Evolutionary conservation across 192 early-diverging fungal genomes (phyloP), one percentile per base, ranked within the genome.

Genomic region (Coemansia guatemalensis): DNA sequence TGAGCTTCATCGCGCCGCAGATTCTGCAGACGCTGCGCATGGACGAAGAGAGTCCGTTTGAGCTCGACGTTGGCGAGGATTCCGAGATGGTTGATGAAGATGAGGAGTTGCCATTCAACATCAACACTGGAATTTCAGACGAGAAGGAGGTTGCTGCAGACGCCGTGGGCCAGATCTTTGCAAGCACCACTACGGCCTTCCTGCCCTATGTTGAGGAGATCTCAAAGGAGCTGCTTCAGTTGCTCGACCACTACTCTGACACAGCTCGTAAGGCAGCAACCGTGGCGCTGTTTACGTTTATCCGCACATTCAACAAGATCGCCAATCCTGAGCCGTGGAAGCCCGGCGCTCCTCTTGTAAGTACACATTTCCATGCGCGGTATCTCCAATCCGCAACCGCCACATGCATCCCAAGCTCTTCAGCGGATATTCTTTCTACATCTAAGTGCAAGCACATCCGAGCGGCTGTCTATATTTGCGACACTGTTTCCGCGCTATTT

Each of bases 91-190:
- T 17, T n/a, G 53, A 52, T 22, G 85, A 86, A 4, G 83, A 87
- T 26, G 87, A 85, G 21, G 83, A 88, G 20, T 65, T 70, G n/a
- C 74, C 73, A n/a, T 79, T 88, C 56, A 84, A 81, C 23, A 81
- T 91, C 53, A 89, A 84, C 63, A 89, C 90, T 26, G 93, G 88
- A 21, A 83, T 96, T 71, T 91, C 93, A 4, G 92, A 95, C 47
- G 94, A 96, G 68, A 96, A 96, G 81, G 94, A 96, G 71, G 86
- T 92, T 52, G 93, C 94, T 25, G 90, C 89, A 29, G 93, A 95
- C 62, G 90, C 90, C 8, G 83, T 93, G 54, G 93, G 91, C 49
- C 92, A 96, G 75, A 69, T 96, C 22, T 96, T 96, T 77, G 83
- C 84, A 58, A 85, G 88, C 56, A 91, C 93, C 11, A 62, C 79